Percentiles rank a stretch among this genome's conserved stretches.
phyloP scores from a whole-genome alignment of 2,329 filamentous ascomycete species.

The Penicillium decumbens region DNA sequence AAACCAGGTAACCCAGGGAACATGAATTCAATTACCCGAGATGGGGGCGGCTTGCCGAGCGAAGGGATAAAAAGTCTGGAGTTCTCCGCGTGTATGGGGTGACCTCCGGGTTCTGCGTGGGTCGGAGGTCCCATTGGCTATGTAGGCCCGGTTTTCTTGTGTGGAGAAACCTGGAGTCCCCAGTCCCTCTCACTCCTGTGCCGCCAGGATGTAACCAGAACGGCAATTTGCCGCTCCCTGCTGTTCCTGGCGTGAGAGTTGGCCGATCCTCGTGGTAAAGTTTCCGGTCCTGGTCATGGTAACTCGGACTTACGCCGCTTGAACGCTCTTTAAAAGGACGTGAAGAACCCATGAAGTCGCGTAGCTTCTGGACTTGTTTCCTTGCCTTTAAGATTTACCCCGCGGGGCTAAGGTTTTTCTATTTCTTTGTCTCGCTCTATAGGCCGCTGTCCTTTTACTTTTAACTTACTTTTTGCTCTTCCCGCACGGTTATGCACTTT shows the following conservation, averaged over 20 bases:
- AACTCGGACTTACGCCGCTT: slow-evolving; percentile 12
- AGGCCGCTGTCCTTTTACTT: not conserved
- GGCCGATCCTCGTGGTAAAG: slow-evolving; percentile 19
- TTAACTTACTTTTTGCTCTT: not conserved
- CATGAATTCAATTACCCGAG: not conserved
- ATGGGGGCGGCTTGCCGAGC: not conserved
- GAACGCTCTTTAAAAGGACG: slow-evolving; percentile 7
- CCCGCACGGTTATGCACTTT: not conserved
- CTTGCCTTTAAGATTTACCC: not conserved
- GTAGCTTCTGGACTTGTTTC: not conserved
- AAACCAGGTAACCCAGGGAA: not conserved
- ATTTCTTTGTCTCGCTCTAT: not conserved
- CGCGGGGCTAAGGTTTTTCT: not conserved
- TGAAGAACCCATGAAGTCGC: not conserved
- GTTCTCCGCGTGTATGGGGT: not conserved
- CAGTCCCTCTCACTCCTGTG: not conserved
- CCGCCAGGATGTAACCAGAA: slow-evolving; percentile 13
- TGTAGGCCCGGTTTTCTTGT: slow-evolving; percentile 2
- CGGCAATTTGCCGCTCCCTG: slow-evolving; percentile 4
- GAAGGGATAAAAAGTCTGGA: not conserved
- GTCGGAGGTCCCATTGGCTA: not conserved
- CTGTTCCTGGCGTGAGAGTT: slow-evolving; percentile 7
- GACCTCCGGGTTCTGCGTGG: not conserved
- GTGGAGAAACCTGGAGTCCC: not conserved
- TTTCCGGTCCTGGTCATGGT: slow-evolving; percentile 2